phyloP scores from a whole-genome alignment of 2,329 filamentous ascomycete genomes.

The Aspergillus carbonarius region DNA sequence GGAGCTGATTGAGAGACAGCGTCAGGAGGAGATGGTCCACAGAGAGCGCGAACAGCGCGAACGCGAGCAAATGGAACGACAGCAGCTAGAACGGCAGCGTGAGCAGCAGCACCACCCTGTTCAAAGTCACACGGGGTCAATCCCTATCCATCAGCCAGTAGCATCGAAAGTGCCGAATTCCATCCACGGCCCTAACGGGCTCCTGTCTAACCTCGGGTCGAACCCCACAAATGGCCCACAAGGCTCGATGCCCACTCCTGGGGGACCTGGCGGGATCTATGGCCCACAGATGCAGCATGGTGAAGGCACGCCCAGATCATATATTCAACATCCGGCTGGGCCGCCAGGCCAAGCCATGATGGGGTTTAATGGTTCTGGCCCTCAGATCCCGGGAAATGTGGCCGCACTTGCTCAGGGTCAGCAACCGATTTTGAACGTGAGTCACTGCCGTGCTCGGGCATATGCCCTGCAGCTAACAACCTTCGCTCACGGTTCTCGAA shows the following conservation, averaged over 20 bases:
- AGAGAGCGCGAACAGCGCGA: conserved; percentile 59
- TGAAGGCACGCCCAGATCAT: conserved; percentile 55
- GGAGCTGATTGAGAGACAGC: conserved; percentile 50
- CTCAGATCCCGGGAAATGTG: conserved; percentile 51
- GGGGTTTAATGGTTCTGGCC: conserved; percentile 46
- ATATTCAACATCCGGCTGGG: conserved; percentile 62
- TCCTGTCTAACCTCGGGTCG: conserved; percentile 72
- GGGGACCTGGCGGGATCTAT: conserved; percentile 64
- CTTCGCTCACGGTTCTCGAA: conserved; percentile 42
- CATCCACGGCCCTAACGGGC: conserved; percentile 88
- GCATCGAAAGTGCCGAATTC: conserved; percentile 75
- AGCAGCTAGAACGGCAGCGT: conserved; percentile 56
- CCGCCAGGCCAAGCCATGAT: conserved; percentile 54
- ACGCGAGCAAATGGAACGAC: conserved; percentile 50
- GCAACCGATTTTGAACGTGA: conserved; percentile 73
- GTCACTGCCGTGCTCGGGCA: conserved; percentile 28
- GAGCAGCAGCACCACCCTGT: conserved; percentile 68
- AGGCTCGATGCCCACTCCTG: conserved; percentile 58
- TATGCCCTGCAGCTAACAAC: neutral
- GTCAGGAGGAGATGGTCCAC: conserved; percentile 58
- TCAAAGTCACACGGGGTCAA: conserved; percentile 82
- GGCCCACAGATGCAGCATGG: conserved; percentile 64
- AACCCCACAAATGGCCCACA: conserved; percentile 56
- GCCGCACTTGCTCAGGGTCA: conserved; percentile 71
- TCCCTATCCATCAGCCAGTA: conserved; percentile 92